Base-by-base conservation (phyloP, 2,329 filamentous ascomycete genomes). In the Chrysoporthe austroafricana region DNA sequence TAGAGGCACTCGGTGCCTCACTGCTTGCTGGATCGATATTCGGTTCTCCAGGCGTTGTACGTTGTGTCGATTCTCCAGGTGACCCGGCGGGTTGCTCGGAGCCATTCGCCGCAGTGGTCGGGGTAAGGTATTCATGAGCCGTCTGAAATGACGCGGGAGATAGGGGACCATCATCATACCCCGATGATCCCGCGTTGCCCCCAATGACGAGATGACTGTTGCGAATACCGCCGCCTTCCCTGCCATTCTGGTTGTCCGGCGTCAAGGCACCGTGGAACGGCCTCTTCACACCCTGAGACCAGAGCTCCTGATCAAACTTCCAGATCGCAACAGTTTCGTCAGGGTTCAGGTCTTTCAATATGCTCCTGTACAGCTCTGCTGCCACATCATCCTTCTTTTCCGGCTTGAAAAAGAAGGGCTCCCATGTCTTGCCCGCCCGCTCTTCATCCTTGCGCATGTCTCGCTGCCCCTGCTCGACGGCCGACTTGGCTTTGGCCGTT, bases 121-220 rank as follows among this genome's bases (percentile, higher is more conserved):
- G 4, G 26, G 8, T n/a, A 4, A 54, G 46, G 9, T 56, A 66
- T 18, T 68, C 66, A 1, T 64, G 50, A 21, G 66, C 66, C n/a
- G 66, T 68, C 21, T 68, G 57, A 59, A 68, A 68, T 5, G 66
- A 68, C 26, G 63, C 63, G 0, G 63, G 63, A 34, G 66, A 68
- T 32, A 63, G 63, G 11, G 26, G 59, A 16, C n/a, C 59, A 18
- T 44, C 63, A 16, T 63, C 66, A 11, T 34, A 16, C 11, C 43
- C 59, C 16, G 43, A 26, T n/a, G 36, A 6, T 50, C 43, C 43
- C 13, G 54, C 32, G 11, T 42, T 8, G 14, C 34, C 43, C n/a
- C 44, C n/a, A n/a, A 39, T 39, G 18, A 59, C 32, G 11, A 59
- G 63, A 9, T 59, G 34, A 32, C 7, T 61, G 13, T 52, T 54